Conservation (phyloP, 805 yeast genomes). For the Yarrowia porcina region DNA sequence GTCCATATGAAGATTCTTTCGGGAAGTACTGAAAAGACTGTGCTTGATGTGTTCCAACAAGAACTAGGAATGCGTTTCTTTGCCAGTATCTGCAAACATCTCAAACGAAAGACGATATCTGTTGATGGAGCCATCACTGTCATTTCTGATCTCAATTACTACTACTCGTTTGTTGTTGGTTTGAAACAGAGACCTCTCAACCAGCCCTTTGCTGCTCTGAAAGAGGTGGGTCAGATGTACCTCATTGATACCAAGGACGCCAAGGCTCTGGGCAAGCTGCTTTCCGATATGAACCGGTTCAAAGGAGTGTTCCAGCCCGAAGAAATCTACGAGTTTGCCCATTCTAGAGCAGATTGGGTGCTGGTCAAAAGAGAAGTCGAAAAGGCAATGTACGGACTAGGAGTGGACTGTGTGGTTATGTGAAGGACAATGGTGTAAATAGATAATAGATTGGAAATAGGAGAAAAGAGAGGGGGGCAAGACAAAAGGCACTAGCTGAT, state of each 20-base stretch:
- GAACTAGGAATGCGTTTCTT: conserved; percentile 89
- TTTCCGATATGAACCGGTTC: conserved; percentile 78
- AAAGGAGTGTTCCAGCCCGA: conserved; percentile 89
- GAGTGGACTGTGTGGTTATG: conserved; percentile 57
- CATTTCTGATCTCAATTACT: conserved; percentile 75
- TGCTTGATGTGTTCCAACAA: conserved; percentile 89
- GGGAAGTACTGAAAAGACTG: conserved; percentile 81
- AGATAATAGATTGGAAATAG: neutral
- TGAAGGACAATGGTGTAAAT: neutral
- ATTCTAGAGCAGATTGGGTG: conserved; percentile 83
- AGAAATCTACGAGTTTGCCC: conserved; percentile 89
- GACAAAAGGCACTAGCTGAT: too few species aligned
- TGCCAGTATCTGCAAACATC: conserved; percentile 66
- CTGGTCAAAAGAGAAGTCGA: conserved; percentile 75
- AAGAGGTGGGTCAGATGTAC: conserved; percentile 80
- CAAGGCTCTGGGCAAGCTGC: conserved; percentile 76
- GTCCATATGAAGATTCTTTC: conserved; percentile 69
- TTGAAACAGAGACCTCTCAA: conserved; percentile 56
- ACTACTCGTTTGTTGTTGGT: conserved; percentile 61
- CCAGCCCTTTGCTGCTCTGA: conserved; percentile 74
- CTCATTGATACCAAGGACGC: conserved; percentile 71
- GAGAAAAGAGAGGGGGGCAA: too few species aligned
- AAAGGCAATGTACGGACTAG: conserved; percentile 91
- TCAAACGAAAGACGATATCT: conserved; percentile 70
- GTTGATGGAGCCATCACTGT: conserved; percentile 78